Evolutionary conservation across 257 asterid genomes (phyloP), one percentile per base, ranked within the genome.

Genomic region (Perilla frutescens): DNA sequence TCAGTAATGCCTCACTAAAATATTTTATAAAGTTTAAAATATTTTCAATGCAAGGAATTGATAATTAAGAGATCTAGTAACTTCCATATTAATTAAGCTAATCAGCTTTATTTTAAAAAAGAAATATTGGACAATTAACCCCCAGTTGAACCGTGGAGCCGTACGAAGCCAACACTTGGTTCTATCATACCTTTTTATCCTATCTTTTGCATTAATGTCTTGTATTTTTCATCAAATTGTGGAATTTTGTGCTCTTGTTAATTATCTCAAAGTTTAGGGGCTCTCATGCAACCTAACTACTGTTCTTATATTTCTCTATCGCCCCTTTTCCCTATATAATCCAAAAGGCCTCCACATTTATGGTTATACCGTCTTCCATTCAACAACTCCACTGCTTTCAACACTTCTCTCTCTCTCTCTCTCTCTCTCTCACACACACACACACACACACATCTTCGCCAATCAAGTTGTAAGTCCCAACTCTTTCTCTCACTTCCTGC

Each of bases 301-400:
- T 55, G 15, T 36, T 43, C 71, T 12, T 41, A 29, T 13, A 31
- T 73, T 70, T 67, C 74, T 31, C 31, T 10, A 5, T 49, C 72
- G 44, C 79, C 80, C 66, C 79, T 47, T 75, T 74, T 54, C 80
- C 62, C 70, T 78, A 72, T 72, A 71, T 82, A 84, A 56, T 56
- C 77, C 36, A 62, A 26, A 64, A 59, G 6, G 13, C 68, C 63
- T 62, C 57, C 66, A 47, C 81, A 77, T 81, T 83, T 76, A 68
- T 70, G 3, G 34, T 20, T 2, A 10, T 54, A 55, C 40, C 39
- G 11, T 41, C 50, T 57, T 76, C 54, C 43, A 11, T 57, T 66
- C 71, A 39, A 72, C 68, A 55, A 12, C 73, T 31, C 50, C 47
- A 7, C 40, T 14, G 1, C 66, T 20, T 34, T 7, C 32, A 36